A percentile compares a stretch with the other conserved stretches of the same genome.
These are phyloP conservation scores for Gymnopus androsaceus DNA, from an alignment of 1,284 basidiomycete genomes.

Conservation along the genomic window DNA sequence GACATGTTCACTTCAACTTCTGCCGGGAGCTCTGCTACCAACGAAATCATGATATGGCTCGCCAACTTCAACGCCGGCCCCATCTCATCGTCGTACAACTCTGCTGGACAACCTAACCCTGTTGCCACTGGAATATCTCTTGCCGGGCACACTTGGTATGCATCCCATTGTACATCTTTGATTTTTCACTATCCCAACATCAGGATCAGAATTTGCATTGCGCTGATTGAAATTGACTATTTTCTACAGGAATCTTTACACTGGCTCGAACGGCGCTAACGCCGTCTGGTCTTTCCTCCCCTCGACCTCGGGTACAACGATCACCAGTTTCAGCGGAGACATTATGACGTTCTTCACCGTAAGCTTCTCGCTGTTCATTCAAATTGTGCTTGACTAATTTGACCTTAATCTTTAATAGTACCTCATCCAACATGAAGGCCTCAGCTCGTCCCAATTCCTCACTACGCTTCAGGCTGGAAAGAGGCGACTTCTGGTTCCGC, in stretches of 20 bases:
- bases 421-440: constrained; percentile 45
- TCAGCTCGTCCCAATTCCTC: constrained; percentile 52
- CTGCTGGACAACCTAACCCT: constrained; percentile 50
- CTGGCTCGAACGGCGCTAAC: constrained; percentile 59
- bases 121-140: constrained; percentile 45
- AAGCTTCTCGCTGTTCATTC: background rate
- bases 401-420: constrained; percentile 38
- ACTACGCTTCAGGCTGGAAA: constrained; percentile 56
- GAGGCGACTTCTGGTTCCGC: constrained; percentile 59
- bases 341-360: constrained; percentile 57
- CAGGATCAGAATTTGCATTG: background rate
- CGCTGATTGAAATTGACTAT: no score
- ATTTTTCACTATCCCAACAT: no score
- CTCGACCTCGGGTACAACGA: constrained; percentile 34
- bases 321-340: constrained; percentile 57
- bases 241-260: constrained; percentile 26
- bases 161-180: background rate
- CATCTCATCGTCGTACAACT: constrained; percentile 52
- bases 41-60: constrained; percentile 74
- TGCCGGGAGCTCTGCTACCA: constrained; percentile 48
- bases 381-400: background rate
- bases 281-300: constrained; percentile 67
- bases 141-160: constrained; percentile 52
- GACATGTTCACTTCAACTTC: constrained; percentile 63
- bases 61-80: constrained; percentile 59